Evolutionary conservation across 2,329 filamentous ascomycete species (phyloP), one percentile per base, ranked within the genome.

Genomic region (Colletotrichum plurivorum): DNA sequence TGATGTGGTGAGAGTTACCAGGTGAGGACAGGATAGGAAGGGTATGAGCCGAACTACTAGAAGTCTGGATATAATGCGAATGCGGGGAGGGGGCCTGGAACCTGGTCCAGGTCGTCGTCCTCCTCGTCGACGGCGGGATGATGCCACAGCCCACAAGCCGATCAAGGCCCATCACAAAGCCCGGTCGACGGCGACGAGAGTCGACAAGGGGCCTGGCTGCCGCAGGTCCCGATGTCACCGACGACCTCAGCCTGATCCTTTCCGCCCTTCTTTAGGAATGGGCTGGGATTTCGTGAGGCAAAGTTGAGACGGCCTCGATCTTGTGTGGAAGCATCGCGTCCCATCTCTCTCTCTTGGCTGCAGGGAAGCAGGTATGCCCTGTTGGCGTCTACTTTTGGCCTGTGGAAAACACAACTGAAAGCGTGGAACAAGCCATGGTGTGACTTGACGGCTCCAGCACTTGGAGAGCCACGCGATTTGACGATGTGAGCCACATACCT

Each of bases 301-400:
- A 25, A 69, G 66, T 69, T 66, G 66, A 66, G 62, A 69, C 62
- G 62, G 62, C 20, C 51, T 52, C 20, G 45, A 56, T 46, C 48
- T 36, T 54, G 45, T 56, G 43, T 66, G 66, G 45, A 31, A 45
- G 45, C 18, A 54, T 20, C 20, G 46, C 54, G 41, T 36, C 31
- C 31, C 31, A 13, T 43, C 41, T 43, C 20, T 7, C 43, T 13
- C 16, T n/a, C 20, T 5, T 36, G 9, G 9, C 31, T 36, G 31
- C 10, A 9, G 3, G 22, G 20, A 53, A 39, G 27, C 48, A 22
- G 45, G 18, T 57, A 8, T 36, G 8, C 16, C 52, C 36, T 8
- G 49, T 20, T 12, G 4, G 59, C 20, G 16, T n/a, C 7, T 55
- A 18, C 65, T 13, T 15, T 20, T 16, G 41, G 31, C 62, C 22